Conservation (phyloP, 176 grass and related monocot species). For the Cymbopogon citratus region DNA sequence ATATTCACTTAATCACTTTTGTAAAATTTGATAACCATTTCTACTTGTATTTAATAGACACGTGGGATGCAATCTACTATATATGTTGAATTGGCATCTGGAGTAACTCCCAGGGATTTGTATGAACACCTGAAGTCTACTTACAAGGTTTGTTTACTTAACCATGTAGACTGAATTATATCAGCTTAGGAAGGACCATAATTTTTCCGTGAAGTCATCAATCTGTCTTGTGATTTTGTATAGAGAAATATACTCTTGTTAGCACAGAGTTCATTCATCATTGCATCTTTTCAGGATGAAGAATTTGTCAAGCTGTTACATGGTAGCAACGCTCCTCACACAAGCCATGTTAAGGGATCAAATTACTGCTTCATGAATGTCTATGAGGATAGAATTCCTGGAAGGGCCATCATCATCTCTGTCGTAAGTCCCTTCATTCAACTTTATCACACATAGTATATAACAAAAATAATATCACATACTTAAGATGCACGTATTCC, state of each 20-base stretch:
- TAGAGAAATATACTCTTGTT: slow-evolving; percentile 12
- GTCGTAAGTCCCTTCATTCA: slow-evolving; percentile 56
- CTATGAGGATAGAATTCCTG: slow-evolving; percentile 84
- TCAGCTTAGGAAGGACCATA: not conserved
- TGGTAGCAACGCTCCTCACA: slow-evolving; percentile 59
- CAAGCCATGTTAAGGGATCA: slow-evolving; percentile 80
- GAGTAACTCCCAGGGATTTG: slow-evolving; percentile 66
- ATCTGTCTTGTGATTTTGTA: not conserved
- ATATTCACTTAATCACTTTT: not conserved
- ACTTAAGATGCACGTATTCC: not conserved
- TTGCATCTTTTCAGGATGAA: slow-evolving; percentile 52
- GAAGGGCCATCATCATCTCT: slow-evolving; percentile 83
- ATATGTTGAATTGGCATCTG: slow-evolving; percentile 77
- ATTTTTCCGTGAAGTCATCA: not conserved
- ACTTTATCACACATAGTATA: not conserved
- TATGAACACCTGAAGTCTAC: slow-evolving; percentile 68
- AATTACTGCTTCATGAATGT: slow-evolving; percentile 79
- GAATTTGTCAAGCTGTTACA: slow-evolving; percentile 82
- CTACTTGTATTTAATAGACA: slow-evolving; percentile 48
- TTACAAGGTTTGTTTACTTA: slow-evolving; percentile 62
- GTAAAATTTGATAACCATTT: slow-evolving; percentile 6
- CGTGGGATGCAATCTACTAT: slow-evolving; percentile 98
- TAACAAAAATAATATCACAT: not conserved
- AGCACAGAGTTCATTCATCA: not conserved
- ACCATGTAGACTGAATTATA: slow-evolving; percentile 4